A percentile compares a stretch with the other conserved stretches of the same genome.
Conservation (phyloP, 2,329 filamentous ascomycete genomes). For the Neonectria hederae region DNA sequence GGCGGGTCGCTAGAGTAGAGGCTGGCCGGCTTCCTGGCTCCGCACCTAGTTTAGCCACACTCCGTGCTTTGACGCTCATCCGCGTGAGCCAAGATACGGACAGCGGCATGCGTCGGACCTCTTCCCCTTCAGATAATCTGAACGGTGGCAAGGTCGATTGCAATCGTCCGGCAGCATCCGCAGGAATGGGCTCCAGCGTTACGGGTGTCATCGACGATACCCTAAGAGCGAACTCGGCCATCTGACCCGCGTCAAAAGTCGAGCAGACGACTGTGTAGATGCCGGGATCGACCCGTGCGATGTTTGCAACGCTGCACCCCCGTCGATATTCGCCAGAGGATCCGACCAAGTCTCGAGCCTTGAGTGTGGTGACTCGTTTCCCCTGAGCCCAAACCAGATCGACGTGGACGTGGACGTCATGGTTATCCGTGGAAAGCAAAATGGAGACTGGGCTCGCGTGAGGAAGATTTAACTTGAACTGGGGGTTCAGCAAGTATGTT, state of each 20-base stretch:
- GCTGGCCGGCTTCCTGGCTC: constrained; percentile 31
- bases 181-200: constrained; percentile 67
- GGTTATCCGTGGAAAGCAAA: constrained; percentile 73
- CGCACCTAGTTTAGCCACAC: constrained; percentile 40
- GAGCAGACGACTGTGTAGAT: constrained; percentile 90
- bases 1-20: constrained; percentile 68
- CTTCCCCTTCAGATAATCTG: constrained; percentile 57
- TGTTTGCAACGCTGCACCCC: constrained; percentile 77
- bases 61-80: constrained; percentile 52
- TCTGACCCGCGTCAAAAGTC: constrained; percentile 85
- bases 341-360: constrained; percentile 79
- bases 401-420: constrained; percentile 81
- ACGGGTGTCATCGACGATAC: constrained; percentile 72
- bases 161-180: constrained; percentile 80
- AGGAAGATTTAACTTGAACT: constrained; percentile 75
- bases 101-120: constrained; percentile 53
- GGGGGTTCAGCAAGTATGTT: constrained; percentile 86
- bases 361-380: constrained; percentile 74
- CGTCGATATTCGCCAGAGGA: constrained; percentile 91
- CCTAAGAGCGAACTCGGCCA: constrained; percentile 77
- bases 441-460: constrained; percentile 72
- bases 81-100: constrained; percentile 63
- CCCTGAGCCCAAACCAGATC: constrained; percentile 84
- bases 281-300: constrained; percentile 70
- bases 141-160: constrained; percentile 67